phyloP scores from a whole-genome alignment of 1,139 yeast species.

The Pneumocystis murina region DNA sequence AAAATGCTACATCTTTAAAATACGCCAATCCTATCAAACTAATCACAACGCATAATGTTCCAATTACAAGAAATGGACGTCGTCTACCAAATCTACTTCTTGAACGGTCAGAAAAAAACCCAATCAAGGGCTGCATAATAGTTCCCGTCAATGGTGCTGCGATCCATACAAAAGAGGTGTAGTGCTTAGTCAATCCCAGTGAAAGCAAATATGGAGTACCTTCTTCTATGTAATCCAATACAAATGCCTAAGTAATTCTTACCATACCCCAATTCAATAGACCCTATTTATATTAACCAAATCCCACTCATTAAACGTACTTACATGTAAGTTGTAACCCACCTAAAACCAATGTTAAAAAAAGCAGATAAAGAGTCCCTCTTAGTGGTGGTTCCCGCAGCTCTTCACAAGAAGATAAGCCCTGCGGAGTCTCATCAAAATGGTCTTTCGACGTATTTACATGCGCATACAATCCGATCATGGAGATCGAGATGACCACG shows the following conservation, averaged over 20 bases:
- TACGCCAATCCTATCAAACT: conserved; percentile 36
- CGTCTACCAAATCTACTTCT: conserved; percentile 35
- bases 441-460: neutral
- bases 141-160: conserved; percentile 51
- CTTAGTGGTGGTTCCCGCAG: neutral
- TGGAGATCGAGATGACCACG: conserved; percentile 9
- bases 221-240: neutral
- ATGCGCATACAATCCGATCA: conserved; percentile 22
- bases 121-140: conserved; percentile 45
- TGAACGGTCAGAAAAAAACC: conserved; percentile 39
- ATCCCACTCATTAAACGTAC: neutral
- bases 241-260: neutral
- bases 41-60: conserved; percentile 32
- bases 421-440: too few species aligned
- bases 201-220: conserved; percentile 33
- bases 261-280: neutral
- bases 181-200: conserved; percentile 38
- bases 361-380: neutral
- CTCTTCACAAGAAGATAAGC: too few species aligned
- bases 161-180: conserved; percentile 42
- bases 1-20: conserved; percentile 27
- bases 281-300: neutral
- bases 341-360: neutral
- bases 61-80: conserved; percentile 41
- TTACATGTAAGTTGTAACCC: neutral